Base-by-base conservation (phyloP, 306 rosid species). In the Sphenostylis stenocarpa region DNA sequence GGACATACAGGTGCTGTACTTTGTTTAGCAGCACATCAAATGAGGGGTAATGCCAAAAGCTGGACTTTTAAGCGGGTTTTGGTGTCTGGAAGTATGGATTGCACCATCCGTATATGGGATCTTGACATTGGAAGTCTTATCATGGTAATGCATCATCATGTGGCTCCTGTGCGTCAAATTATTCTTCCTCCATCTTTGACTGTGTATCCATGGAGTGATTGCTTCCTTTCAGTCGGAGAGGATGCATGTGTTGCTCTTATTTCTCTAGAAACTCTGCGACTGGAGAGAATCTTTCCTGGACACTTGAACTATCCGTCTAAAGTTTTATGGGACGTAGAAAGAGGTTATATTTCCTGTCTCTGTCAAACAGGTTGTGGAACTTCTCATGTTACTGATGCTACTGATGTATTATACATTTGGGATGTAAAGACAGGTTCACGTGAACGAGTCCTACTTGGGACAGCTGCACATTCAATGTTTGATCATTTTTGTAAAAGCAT, bases 261-360 rank as follows among this genome's bases (percentile, higher is more conserved):
- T 73, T 95, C 98, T 84, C 89, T 95, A 15, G 93, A 90, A 87
- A 92, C 97, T 67, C 71, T 89, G 84, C 86, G 83, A 80, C 97
- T 92, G 83, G 98, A 95, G 84, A 90, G 98, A 89, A 88, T 90
- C 86, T 87, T 95, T 89, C 93, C 98, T 48, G 97, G 98, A 77
- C 97, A 92, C 73, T 61, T 89, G 72, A 84, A 86, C 84, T 89
- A 88, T 89, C 96, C 97, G 71, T 82, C 89, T 45, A 95, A 95
- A 84, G 96, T 95, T 80, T 90, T 95, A 70, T 95, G 98, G 98
- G 97, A 95, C 81, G 93, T 96, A 69, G 84, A 73, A 67, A 90
- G 97, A 85, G 97, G 97, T 72, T 95, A 92, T 85, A 78, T 95
- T 74, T 90, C 96, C 47, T 92, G 97, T 65, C 88, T 95, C 73